These are phyloP conservation scores for Termitomyces sp. DNA, from an alignment of 768 basidiomycete genomes.

Conservation along the genomic window DNA sequence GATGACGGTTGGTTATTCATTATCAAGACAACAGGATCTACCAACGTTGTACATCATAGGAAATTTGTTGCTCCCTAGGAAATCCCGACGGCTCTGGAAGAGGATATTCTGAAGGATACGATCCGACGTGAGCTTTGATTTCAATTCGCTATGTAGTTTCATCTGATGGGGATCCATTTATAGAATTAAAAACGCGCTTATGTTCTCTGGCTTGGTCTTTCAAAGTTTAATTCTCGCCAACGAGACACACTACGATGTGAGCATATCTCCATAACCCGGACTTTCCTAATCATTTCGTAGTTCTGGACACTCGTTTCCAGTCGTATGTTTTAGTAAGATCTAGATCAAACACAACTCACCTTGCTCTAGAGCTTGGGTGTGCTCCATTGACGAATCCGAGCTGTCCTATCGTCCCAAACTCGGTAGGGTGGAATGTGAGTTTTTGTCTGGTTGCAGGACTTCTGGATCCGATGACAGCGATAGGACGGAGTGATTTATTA, in stretches of 20 bases:
- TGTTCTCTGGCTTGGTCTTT: conserved; percentile 36
- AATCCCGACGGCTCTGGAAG: conserved; percentile 31
- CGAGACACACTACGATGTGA: conserved; percentile 35
- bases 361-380: conserved; percentile 33
- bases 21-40: background rate
- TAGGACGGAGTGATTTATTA: conserved; percentile 27
- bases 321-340: conserved; percentile 17
- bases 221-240: conserved; percentile 33
- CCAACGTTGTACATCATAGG: conserved; percentile 18
- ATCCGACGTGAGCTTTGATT: conserved; percentile 27
- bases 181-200: conserved; percentile 35
- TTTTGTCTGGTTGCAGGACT: background rate
- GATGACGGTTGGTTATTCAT: conserved; percentile 32
- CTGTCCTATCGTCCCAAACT: conserved; percentile 34
- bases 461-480: background rate
- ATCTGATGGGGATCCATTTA: background rate
- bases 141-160: background rate
- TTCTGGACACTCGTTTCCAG: conserved; percentile 39
- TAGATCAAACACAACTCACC: conserved; percentile 3
- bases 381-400: conserved; percentile 29
- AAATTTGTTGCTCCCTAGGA: conserved; percentile 36
- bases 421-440: conserved; percentile 40
- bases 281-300: conserved; percentile 13
- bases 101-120: conserved; percentile 32
- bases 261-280: background rate